phyloP scores from a whole-genome alignment of 2,329 filamentous ascomycete genomes.

The Alternaria brassicae region DNA sequence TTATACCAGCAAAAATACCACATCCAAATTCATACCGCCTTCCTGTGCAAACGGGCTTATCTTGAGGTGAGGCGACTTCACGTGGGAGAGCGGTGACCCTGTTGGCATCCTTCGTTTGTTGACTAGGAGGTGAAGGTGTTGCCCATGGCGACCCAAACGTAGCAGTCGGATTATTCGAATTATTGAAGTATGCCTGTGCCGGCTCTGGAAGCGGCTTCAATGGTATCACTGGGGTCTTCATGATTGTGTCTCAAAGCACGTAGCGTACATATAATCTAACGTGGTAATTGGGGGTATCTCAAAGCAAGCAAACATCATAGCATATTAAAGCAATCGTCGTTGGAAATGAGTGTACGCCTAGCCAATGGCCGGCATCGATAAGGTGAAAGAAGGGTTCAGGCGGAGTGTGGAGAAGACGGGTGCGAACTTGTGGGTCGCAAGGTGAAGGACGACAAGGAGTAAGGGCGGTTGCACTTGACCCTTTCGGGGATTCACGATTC shows the following conservation, averaged over 20 bases:
- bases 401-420: conserved; percentile 19
- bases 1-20: conserved; percentile 17
- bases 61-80: background rate
- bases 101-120: conserved; percentile 7
- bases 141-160: background rate
- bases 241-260: conserved; percentile 21
- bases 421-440: conserved; percentile 21
- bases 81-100: background rate
- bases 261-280: conserved; percentile 7
- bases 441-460: conserved; percentile 28
- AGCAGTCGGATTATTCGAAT: conserved; percentile 10
- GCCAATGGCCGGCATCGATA: conserved; percentile 9
- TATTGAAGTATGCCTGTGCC: conserved; percentile 27
- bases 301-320: conserved; percentile 9
- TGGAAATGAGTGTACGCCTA: conserved; percentile 17
- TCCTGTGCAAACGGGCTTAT: conserved; percentile 4
- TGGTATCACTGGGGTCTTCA: conserved; percentile 29
- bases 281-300: conserved; percentile 16
- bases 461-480: conserved; percentile 17
- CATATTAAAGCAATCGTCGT: background rate
- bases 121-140: background rate
- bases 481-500: conserved; percentile 21
- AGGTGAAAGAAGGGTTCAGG: conserved; percentile 24
- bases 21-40: conserved; percentile 8
- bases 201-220: conserved; percentile 34